Evolutionary conservation across 2,329 filamentous ascomycete species (phyloP).

Genomic region (Phialocephala sp.): DNA sequence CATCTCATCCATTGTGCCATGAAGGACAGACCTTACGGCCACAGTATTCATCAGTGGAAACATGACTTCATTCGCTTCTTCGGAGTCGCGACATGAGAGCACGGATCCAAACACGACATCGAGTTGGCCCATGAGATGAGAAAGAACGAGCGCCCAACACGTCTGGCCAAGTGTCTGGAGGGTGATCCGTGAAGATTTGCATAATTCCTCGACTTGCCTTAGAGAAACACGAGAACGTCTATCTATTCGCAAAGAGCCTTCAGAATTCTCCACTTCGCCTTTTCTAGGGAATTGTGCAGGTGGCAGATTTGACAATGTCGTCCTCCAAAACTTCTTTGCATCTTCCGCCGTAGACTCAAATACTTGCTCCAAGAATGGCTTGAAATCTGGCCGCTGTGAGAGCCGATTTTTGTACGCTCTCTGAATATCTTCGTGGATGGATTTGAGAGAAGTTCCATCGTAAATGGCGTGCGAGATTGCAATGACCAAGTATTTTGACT

Average conservation of each 20-base stretch:
- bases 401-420: conserved; percentile 62
- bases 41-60: conserved; percentile 96
- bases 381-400: conserved; percentile 53
- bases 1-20: conserved; percentile 69
- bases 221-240: conserved; percentile 49
- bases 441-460: conserved; percentile 81
- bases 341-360: conserved; percentile 47
- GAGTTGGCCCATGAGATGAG: conserved; percentile 64
- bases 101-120: conserved; percentile 86
- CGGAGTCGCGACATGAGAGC: conserved; percentile 81
- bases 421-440: conserved; percentile 74
- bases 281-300: conserved; percentile 48
- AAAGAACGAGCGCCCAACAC: conserved; percentile 75
- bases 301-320: conserved; percentile 62
- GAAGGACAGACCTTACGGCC: conserved; percentile 72
- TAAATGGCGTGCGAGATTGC: conserved; percentile 88
- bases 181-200: conserved; percentile 70
- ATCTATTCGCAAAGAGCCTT: conserved; percentile 51
- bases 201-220: conserved; percentile 59
- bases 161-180: conserved; percentile 78
- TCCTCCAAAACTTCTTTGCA: conserved; percentile 71
- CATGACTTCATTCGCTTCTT: conserved; percentile 68
- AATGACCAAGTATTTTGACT: conserved; percentile 57
- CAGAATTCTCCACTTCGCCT: conserved; percentile 14
- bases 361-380: conserved; percentile 57